These are phyloP conservation scores for Alloteropsis angusta DNA, from an alignment of 202 grass and related monocot genomes.

Conservation along the genomic window DNA sequence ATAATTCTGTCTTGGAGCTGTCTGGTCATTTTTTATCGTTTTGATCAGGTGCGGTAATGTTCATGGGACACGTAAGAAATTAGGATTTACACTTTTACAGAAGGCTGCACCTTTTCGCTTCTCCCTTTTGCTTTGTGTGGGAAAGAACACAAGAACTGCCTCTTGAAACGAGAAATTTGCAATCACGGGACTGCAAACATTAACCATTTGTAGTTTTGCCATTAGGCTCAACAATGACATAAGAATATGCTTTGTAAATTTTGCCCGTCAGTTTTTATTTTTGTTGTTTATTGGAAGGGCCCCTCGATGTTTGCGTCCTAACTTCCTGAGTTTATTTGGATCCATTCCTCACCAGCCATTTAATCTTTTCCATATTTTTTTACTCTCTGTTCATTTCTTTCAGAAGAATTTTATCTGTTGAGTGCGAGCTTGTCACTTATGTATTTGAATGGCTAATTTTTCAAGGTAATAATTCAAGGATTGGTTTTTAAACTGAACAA, in stretches of 20 bases:
- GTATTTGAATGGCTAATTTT: not conserved
- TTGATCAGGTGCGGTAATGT: not conserved
- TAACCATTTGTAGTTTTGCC: too few species aligned
- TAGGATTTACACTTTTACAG: not conserved
- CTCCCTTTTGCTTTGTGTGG: not conserved
- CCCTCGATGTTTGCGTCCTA: not conserved
- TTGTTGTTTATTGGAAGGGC: not conserved
- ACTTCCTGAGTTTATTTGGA: constrained; percentile 16
- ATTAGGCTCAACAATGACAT: too few species aligned
- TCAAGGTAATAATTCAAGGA: not conserved
- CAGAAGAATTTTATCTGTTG: not conserved
- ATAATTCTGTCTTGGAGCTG: not conserved
- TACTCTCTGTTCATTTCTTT: not conserved
- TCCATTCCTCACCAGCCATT: not conserved
- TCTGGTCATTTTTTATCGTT: constrained; percentile 37
- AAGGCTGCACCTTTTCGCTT: not conserved
- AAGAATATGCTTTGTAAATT: not conserved
- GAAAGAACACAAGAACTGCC: not conserved
- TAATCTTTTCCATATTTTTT: not conserved
- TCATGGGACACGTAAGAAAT: not conserved
- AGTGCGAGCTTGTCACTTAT: not conserved
- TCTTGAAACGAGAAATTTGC: too few species aligned
- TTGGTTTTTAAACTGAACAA: not conserved
- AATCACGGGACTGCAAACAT: too few species aligned
- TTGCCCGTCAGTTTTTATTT: not conserved